Evolutionary conservation across 495 filamentous ascomycete species (phyloP), one percentile per base, ranked within the genome.

Genomic region (Penicillium canariense): DNA sequence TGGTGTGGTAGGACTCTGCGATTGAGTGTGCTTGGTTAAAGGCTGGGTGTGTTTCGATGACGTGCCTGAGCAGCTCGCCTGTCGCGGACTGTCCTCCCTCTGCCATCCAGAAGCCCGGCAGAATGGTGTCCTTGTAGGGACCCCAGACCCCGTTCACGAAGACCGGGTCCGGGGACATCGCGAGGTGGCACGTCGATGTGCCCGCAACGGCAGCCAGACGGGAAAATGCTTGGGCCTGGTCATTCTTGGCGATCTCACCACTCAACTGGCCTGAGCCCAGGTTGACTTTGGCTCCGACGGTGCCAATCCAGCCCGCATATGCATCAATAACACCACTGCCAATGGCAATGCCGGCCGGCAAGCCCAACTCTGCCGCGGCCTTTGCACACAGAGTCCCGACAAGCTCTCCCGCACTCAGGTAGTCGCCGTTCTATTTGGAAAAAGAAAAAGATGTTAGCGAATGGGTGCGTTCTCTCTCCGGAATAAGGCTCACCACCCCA

Each of bases 241-340:
- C 89, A 70, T 91, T 93, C 51, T 86, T 81, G 2, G 87, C 73
- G 3, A 74, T 75, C 34, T 77, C 77, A 10, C 76, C 68, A 61
- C 81, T 83, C 8, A 91, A 70, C 18, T 84, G 76, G n/a, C 82
- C 78, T 25, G 76, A 69, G 35, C 72, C 75, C 9, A 96, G 76
- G 36, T 87, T 74, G 54, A 96, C 89, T 68, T 96, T 96, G 12
- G 94, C 91, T 47, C 94, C 93, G n/a, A 98, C 94, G 3, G 93
- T 97, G 32, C 94, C 94, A 54, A 98, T 90, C 94, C 94, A 98
- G 22, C 94, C 94, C 15, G 94, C 94, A 68, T 98, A 98, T 5
- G 94, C 93, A 73, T 98, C 94, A 58, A 98, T 98, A 32, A 98
- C 94, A 66, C 93, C 91, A 60, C 88, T 94, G 17, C 94, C 94